Conservation (phyloP, 106 monocot genomes). For the Dendrobium catenatum region DNA sequence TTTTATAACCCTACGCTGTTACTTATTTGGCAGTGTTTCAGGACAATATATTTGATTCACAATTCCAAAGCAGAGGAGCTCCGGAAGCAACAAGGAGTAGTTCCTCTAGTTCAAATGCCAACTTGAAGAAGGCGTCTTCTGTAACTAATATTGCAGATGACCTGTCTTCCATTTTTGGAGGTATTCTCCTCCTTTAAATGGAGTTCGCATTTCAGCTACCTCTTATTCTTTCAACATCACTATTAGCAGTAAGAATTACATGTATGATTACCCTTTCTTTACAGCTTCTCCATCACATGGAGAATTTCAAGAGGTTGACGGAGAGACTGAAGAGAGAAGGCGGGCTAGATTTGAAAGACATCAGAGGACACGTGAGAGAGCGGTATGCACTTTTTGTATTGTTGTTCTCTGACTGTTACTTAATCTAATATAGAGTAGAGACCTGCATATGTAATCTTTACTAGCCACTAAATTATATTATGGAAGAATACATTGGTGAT, state of each 20-base stretch:
- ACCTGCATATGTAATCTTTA: not conserved
- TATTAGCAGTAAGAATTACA: not conserved
- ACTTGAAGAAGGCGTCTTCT: constrained; percentile 54
- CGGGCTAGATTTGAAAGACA: constrained; percentile 75
- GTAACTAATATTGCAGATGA: constrained; percentile 83
- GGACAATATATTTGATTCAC: constrained; percentile 64
- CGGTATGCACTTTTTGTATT: constrained; percentile 35
- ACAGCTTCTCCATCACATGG: constrained; percentile 53
- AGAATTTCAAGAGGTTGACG: constrained; percentile 91
- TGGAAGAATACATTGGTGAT: constrained; percentile 1
- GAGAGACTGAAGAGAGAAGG: constrained; percentile 87
- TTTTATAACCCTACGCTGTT: not conserved
- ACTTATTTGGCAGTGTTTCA: constrained; percentile 24
- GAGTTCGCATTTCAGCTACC: not conserved
- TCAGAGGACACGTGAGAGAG: constrained; percentile 66
- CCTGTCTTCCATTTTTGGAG: constrained; percentile 78
- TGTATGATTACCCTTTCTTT: constrained; percentile 5
- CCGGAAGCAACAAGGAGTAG: constrained; percentile 20
- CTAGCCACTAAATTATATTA: not conserved
- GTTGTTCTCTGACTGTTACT: not conserved
- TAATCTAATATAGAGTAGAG: not conserved
- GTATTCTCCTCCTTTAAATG: constrained; percentile 25
- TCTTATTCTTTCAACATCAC: not conserved
- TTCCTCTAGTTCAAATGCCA: constrained; percentile 47
- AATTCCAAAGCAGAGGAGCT: constrained; percentile 33